These are phyloP conservation scores for Blastocystis hominis DNA, from an alignment of 352 stramenopile species.

Conservation along the genomic window DNA sequence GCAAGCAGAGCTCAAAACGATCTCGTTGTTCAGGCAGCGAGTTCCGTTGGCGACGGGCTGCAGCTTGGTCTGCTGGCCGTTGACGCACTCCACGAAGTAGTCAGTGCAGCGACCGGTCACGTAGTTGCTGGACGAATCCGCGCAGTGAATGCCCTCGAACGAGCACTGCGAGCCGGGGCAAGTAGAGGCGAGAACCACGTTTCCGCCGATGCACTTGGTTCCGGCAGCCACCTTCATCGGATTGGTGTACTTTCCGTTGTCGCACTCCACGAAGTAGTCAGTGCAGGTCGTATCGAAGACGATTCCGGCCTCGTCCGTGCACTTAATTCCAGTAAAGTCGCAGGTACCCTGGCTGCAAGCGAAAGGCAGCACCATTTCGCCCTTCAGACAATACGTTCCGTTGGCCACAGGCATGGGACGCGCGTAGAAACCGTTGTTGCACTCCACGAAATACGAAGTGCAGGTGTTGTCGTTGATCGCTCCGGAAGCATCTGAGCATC, in stretches of 20 bases:
- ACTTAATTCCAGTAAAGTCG: slow-evolving; percentile 55
- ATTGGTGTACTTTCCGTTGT: slow-evolving; percentile 27
- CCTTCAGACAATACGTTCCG: slow-evolving; percentile 35
- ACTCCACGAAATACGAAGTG: slow-evolving; percentile 39
- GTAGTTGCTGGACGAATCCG: background rate
- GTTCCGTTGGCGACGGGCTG: slow-evolving; percentile 12
- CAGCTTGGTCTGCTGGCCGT: slow-evolving; percentile 8
- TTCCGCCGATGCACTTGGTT: slow-evolving; percentile 11
- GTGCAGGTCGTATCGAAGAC: slow-evolving; percentile 44
- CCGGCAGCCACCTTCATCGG: slow-evolving; percentile 37
- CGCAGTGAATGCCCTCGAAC: slow-evolving; percentile 31
- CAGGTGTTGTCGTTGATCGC: slow-evolving; percentile 14
- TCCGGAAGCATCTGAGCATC: background rate
- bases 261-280: slow-evolving; percentile 46
- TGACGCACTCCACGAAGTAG: slow-evolving; percentile 36
- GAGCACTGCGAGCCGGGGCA: slow-evolving; percentile 18
- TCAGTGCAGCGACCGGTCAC: background rate
- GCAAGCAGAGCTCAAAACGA: slow-evolving; percentile 17
- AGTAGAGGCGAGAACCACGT: background rate
- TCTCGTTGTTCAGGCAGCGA: slow-evolving; percentile 26
- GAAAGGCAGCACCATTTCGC: slow-evolving; percentile 47
- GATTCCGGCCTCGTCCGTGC: slow-evolving; percentile 22
- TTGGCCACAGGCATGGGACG: slow-evolving; percentile 9
- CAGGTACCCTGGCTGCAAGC: background rate
- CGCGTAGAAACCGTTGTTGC: slow-evolving; percentile 6